Evolutionary conservation across 2,329 filamentous ascomycete genomes (phyloP), one percentile per base, ranked within the genome.

Genomic region (Chaetomiaceae sp.): DNA sequence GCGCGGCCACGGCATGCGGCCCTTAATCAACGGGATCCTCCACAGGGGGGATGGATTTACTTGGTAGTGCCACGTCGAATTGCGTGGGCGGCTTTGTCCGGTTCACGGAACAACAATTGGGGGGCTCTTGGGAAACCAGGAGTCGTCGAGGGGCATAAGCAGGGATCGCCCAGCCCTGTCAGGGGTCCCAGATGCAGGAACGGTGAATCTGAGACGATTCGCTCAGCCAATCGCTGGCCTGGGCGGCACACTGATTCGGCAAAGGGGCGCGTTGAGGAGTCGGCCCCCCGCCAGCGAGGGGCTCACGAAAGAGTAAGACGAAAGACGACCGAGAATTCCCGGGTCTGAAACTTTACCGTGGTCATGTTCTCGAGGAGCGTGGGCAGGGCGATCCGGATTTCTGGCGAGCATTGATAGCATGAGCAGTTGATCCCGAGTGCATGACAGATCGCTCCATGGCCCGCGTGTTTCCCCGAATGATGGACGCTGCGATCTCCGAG

Each of bases 181-280:
- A 40, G 51, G 40, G 55, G 58, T 51, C 45, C 21, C 41, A 54
- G 25, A 54, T 45, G 57, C 60, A 58, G 57, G 58, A 60, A 60
- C 57, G 16, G 36, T 20, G 23, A 47, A 58, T 38, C 59, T 61
- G 61, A 63, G 59, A 63, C 61, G 52, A 16, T 14, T 21, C n/a
- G 43, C 14, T 32, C 41, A 48, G 44, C 61, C 61, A 63, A 63
- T 63, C 42, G 51, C 33, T 9, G 47, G 20, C n/a, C 18, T 23
- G 38, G 40, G 29, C 32, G 8, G 45, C 20, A 37, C 38, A 48
- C 55, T 18, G 42, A 59, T 60, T 34, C 45, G 58, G 59, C 40
- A 55, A 60, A 59, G 58, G 55, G 49, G 56, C 37, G 5, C 25
- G 7, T 10, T 34, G 30, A 21, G 42, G 29, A 21, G 27, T 16